A percentile compares a stretch with the other conserved stretches of the same genome.
Evolutionary conservation across 1,139 yeast species (phyloP).

Genomic region (Lodderomyces orthopsilosis): DNA sequence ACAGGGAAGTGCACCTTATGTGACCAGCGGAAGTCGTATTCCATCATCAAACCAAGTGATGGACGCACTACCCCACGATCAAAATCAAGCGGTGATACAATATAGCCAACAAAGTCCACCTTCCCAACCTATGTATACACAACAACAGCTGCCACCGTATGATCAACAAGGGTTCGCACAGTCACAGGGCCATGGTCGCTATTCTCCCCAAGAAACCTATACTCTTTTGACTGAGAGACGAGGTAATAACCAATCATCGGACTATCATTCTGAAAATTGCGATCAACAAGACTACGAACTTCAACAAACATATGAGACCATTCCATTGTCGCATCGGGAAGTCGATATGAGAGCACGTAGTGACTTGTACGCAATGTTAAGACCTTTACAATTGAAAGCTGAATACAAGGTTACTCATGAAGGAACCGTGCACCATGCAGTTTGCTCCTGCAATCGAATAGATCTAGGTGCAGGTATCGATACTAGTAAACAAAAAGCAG

Average conservation of each 20-base stretch:
- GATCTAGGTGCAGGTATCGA: slow-evolving; percentile 35
- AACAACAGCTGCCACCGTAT: not conserved
- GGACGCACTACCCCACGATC: not conserved
- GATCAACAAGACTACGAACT: not conserved
- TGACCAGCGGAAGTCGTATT: too few species aligned
- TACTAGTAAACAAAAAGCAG: slow-evolving; percentile 27
- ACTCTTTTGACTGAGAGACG: slow-evolving; percentile 3
- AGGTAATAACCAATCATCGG: not conserved
- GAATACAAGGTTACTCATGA: slow-evolving; percentile 15
- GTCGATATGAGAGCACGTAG: slow-evolving; percentile 25
- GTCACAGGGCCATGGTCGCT: not conserved
- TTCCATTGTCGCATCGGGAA: slow-evolving; percentile 4
- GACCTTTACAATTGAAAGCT: slow-evolving; percentile 22
- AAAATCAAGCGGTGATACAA: not conserved
- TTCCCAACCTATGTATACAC: not conserved
- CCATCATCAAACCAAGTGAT: too few species aligned
- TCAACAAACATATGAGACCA: slow-evolving; percentile 4
- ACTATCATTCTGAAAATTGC: not conserved
- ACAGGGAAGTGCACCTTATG: not conserved
- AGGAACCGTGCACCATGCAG: not conserved
- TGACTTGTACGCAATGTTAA: slow-evolving; percentile 26
- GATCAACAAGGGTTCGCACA: not conserved
- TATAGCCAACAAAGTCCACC: not conserved
- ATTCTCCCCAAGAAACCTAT: not conserved
- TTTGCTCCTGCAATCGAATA: slow-evolving; percentile 18